A percentile compares a stretch with the other conserved stretches of the same genome.
phyloP scores from a whole-genome alignment of 176 grass and related monocot genomes.

The Triticum dicoccoides region DNA sequence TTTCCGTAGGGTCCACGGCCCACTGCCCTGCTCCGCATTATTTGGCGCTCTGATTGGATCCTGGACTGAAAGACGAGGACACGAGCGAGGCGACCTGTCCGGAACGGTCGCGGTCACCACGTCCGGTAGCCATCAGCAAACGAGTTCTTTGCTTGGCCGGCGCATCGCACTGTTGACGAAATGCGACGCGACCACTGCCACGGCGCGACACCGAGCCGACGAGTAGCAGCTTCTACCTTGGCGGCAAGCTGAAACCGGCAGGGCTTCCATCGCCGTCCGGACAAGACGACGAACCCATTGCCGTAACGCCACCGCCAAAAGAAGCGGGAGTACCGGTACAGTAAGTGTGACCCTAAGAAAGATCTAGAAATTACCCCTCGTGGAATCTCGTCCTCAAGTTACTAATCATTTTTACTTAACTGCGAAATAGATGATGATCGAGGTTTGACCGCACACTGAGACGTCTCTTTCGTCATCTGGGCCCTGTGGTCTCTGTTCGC shows the following conservation, averaged over 20 bases:
- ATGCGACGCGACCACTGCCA: too few species aligned
- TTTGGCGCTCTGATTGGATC: neutral
- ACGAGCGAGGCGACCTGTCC: neutral
- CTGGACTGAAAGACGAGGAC: neutral
- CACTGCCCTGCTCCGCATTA: neutral
- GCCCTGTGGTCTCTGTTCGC: neutral
- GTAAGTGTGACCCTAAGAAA: neutral
- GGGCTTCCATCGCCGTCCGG: neutral
- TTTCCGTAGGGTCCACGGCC: neutral
- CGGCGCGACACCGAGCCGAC: neutral
- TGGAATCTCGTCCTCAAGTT: neutral
- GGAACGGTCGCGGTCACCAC: neutral
- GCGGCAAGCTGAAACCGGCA: neutral
- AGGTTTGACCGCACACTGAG: neutral
- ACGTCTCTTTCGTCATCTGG: slow-evolving; percentile 31
- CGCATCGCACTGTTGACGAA: neutral
- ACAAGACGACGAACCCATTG: neutral
- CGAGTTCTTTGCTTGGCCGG: slow-evolving; percentile 16
- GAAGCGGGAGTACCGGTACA: neutral
- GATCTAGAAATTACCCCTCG: neutral
- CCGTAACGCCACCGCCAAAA: neutral
- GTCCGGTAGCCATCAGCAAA: neutral
- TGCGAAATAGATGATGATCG: neutral
- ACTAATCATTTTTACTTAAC: neutral
- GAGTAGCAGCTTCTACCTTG: neutral